Evolutionary conservation across 768 basidiomycete genomes (phyloP), one percentile per base, ranked within the genome.

Genomic region (Lactarius hatsudake): DNA sequence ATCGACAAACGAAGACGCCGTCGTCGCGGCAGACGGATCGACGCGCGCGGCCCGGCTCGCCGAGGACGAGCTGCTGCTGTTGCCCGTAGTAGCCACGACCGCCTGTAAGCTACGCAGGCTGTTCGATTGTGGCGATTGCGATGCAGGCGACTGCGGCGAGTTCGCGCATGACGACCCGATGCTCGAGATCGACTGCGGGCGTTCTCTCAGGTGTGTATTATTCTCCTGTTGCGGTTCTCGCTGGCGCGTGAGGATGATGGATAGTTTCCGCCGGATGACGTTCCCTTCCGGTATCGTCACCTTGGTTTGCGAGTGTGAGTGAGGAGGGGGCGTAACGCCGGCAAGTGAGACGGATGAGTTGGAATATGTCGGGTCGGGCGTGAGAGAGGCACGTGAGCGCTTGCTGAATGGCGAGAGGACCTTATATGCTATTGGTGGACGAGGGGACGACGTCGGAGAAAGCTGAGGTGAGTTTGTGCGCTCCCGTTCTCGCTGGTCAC

Each of bases 81-180:
- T 51, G 10, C 48, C 48, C 10, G 48, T 51, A 2, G 48, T n/a
- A 12, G 48, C n/a, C 5, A 51, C 48, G 12, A 78, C 81, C 13
- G 85, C 87, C 3, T 79, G 82, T 20, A 82, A 83, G 69, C 87
- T 87, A 48, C 84, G 80, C 72, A 88, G 67, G 71, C 89, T 90
- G 59, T 80, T 73, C 15, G 77, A 75, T 71, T 84, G 85, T 6
- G 81, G 79, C 3, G 79, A 77, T 51, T 51, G 48, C 3, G 48
- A 51, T 1, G 48, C 23, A 13, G n/a, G 48, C 1, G 48, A 75
- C 72, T 84, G 85, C 10, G 81, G 79, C 5, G 79, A 77, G 10
- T 34, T 34, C 3, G 20, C 45, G n/a, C 61, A n/a, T 1, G 62
- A 63, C 6, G 61, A 63, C 72, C 83, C 84, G 67, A 78, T 81